phyloP scores from a whole-genome alignment of 768 basidiomycete species.

The Mycena maculata region DNA sequence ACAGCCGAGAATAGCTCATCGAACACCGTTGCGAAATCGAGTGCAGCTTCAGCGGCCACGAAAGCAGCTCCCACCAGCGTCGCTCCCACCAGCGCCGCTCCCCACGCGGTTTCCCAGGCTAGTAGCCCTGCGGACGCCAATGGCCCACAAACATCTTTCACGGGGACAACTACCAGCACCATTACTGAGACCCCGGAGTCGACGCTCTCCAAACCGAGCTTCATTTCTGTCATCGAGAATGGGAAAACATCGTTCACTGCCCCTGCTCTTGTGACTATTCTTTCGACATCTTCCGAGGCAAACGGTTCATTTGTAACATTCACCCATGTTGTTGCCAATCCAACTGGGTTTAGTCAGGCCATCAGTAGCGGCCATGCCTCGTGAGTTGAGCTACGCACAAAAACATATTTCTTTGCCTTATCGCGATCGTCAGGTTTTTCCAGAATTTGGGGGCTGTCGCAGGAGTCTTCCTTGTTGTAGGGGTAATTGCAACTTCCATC shows the following conservation, averaged over 20 bases:
- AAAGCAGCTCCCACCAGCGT: background rate
- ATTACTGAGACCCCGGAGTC: slow-evolving; percentile 54
- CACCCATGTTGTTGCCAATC: slow-evolving; percentile 68
- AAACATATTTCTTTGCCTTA: background rate
- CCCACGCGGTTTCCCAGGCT: slow-evolving; percentile 1
- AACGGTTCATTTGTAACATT: slow-evolving; percentile 59
- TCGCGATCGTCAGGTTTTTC: slow-evolving; percentile 63
- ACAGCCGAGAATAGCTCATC: background rate
- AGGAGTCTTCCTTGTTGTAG: slow-evolving; percentile 76
- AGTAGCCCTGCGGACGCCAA: background rate
- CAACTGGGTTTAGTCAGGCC: slow-evolving; percentile 45
- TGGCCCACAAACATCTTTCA: slow-evolving; percentile 6
- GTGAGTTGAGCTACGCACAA: slow-evolving; percentile 40
- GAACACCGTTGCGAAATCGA: slow-evolving; percentile 2
- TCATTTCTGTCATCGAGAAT: slow-evolving; percentile 54
- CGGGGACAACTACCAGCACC: slow-evolving; percentile 52
- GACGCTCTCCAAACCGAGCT: slow-evolving; percentile 57
- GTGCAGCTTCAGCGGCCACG: background rate
- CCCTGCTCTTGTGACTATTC: slow-evolving; percentile 59
- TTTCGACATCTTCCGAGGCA: slow-evolving; percentile 57
- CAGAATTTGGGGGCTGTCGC: slow-evolving; percentile 75
- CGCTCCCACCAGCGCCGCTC: background rate
- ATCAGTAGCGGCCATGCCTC: slow-evolving; percentile 34
- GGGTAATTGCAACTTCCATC: slow-evolving; percentile 42
- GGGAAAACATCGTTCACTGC: slow-evolving; percentile 54